phyloP scores from a whole-genome alignment of 257 asterid genomes.

The Gentiana macrophylla region DNA sequence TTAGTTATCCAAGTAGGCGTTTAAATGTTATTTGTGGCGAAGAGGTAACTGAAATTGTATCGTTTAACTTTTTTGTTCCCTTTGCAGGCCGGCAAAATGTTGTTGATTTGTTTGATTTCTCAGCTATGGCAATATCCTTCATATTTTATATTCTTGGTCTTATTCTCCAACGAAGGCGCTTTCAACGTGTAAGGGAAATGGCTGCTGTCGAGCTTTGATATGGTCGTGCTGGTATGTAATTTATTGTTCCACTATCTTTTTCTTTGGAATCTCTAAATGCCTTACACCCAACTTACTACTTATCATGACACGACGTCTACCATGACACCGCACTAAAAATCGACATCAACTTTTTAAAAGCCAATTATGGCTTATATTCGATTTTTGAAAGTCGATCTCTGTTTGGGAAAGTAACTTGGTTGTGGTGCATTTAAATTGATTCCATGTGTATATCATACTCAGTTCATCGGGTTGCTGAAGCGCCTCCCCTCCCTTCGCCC shows the following conservation, averaged over 20 bases:
- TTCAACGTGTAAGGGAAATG: slow-evolving; percentile 37
- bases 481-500: too few relatives aligned
- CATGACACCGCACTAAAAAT: too few relatives aligned
- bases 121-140: slow-evolving; percentile 40
- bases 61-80: neutral
- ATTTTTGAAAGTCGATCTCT: too few relatives aligned
- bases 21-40: neutral
- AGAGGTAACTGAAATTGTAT: neutral
- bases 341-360: too few relatives aligned
- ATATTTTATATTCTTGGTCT: slow-evolving; percentile 38
- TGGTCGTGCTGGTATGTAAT: neutral
- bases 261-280: too few relatives aligned
- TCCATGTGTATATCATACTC: too few relatives aligned
- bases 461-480: too few relatives aligned
- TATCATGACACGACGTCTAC: too few relatives aligned
- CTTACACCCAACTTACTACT: too few relatives aligned
- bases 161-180: slow-evolving; percentile 40
- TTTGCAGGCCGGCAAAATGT: slow-evolving; percentile 43
- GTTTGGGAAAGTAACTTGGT: too few relatives aligned
- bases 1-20: neutral
- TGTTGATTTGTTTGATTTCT: slow-evolving; percentile 40
- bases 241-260: neutral
- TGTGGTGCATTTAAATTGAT: too few relatives aligned
- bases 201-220: slow-evolving; percentile 21
- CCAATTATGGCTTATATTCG: too few relatives aligned